These are phyloP conservation scores for Mallotus japonicus DNA, from an alignment of 441 rosid species.

Conservation along the genomic window DNA sequence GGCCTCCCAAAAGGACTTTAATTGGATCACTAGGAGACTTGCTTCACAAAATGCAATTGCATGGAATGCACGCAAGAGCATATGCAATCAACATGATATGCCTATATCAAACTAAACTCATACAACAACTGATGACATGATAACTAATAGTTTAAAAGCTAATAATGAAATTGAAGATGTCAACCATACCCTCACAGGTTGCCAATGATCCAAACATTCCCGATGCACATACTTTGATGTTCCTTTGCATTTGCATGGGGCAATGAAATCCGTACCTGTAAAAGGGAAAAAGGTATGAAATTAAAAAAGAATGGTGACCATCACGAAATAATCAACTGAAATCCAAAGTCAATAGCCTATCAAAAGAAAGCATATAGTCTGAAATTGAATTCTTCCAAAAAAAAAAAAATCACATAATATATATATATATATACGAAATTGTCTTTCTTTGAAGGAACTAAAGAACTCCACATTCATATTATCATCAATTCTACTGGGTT, in stretches of 20 bases:
- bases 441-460: no score
- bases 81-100: neutral
- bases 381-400: no score
- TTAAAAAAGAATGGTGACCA: conserved; percentile 3
- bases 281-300: conserved; percentile 14
- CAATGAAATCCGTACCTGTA: conserved; percentile 94
- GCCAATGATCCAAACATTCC: conserved; percentile 98
- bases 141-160: neutral
- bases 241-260: conserved; percentile 99
- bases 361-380: neutral
- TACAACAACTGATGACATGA: no score
- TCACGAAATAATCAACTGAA: conserved; percentile 5
- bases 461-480: no score
- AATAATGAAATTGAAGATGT: neutral
- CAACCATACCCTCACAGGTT: conserved; percentile 69
- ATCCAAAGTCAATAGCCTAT: neutral
- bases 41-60: neutral
- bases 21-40: no score
- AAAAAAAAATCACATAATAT: no score
- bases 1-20: no score
- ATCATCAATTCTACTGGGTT: no score
- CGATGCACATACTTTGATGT: conserved; percentile 97
- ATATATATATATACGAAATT: no score
- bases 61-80: neutral
- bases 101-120: conserved; percentile 7